phyloP scores from a whole-genome alignment of 768 basidiomycete species.

The Lactarius sanguifluus region DNA sequence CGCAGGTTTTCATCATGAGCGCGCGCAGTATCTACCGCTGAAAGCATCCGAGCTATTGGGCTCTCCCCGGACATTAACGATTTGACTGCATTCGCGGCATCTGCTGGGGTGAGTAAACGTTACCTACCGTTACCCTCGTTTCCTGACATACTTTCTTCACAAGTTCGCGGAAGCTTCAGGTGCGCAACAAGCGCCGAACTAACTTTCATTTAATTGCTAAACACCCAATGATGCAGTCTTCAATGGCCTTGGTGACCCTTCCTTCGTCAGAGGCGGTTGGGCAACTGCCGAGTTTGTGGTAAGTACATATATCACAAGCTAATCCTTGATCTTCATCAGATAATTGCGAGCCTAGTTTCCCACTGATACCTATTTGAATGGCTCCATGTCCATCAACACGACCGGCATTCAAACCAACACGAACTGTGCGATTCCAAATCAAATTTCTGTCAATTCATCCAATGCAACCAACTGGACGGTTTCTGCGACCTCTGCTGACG shows the following conservation, averaged over 20 bases:
- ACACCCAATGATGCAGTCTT: constrained; percentile 40
- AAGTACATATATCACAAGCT: constrained; percentile 18
- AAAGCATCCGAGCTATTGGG: constrained; percentile 23
- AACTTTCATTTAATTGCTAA: constrained; percentile 34
- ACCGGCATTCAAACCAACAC: constrained; percentile 47
- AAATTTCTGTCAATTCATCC: constrained; percentile 30
- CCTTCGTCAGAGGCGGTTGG: constrained; percentile 55
- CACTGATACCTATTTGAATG: constrained; percentile 46
- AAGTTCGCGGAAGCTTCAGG: constrained; percentile 29
- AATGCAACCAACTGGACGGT: constrained; percentile 39
- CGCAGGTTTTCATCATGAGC: neutral
- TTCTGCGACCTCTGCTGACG: constrained; percentile 46
- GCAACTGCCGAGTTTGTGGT: constrained; percentile 55
- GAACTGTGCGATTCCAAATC: constrained; percentile 47
- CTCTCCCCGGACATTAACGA: constrained; percentile 18
- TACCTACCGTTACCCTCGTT: constrained; percentile 36
- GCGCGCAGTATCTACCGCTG: constrained; percentile 15
- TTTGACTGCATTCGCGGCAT: constrained; percentile 20
- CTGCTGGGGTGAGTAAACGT: constrained; percentile 33
- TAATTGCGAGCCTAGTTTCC: constrained; percentile 42
- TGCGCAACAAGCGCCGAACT: constrained; percentile 2
- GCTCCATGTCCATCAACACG: constrained; percentile 51
- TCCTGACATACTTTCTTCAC: neutral
- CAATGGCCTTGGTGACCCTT: constrained; percentile 53
- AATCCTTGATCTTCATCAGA: neutral